These are phyloP conservation scores for Mallotus repandus DNA, from an alignment of 441 rosid genomes.

Conservation along the genomic window DNA sequence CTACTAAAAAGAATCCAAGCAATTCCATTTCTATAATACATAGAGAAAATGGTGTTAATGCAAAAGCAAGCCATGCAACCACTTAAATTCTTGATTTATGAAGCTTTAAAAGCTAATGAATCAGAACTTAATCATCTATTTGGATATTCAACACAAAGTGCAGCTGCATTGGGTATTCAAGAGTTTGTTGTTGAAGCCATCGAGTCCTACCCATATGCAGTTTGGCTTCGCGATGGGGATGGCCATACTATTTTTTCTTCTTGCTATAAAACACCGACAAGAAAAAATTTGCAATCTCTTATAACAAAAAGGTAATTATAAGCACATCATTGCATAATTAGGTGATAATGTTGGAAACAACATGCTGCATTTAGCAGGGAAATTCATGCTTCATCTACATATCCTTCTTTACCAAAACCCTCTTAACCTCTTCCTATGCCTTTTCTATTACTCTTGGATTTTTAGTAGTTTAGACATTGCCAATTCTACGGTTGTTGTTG, in stretches of 20 bases:
- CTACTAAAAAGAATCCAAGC: neutral
- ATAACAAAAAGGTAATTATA: neutral
- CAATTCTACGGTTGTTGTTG: too few relatives aligned
- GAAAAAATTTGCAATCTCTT: neutral
- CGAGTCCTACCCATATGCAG: neutral
- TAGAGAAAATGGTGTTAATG: neutral
- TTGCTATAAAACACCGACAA: neutral
- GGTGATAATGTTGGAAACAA: neutral
- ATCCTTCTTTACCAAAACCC: neutral
- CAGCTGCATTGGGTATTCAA: neutral
- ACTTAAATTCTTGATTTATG: neutral
- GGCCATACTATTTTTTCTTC: neutral
- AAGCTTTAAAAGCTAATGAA: neutral
- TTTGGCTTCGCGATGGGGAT: neutral
- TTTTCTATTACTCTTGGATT: conserved; percentile 14
- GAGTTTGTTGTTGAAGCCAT: conserved; percentile 1
- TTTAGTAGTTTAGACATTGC: conserved; percentile 5
- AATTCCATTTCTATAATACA: neutral
- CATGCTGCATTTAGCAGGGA: conserved; percentile 1
- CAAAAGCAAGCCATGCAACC: neutral
- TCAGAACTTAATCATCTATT: neutral
- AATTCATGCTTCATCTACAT: too few relatives aligned
- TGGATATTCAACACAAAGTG: neutral
- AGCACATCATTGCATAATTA: neutral
- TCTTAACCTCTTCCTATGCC: neutral